Evolutionary conservation across 2,329 filamentous ascomycete species (phyloP).

Genomic region (Claviceps sorghi): DNA sequence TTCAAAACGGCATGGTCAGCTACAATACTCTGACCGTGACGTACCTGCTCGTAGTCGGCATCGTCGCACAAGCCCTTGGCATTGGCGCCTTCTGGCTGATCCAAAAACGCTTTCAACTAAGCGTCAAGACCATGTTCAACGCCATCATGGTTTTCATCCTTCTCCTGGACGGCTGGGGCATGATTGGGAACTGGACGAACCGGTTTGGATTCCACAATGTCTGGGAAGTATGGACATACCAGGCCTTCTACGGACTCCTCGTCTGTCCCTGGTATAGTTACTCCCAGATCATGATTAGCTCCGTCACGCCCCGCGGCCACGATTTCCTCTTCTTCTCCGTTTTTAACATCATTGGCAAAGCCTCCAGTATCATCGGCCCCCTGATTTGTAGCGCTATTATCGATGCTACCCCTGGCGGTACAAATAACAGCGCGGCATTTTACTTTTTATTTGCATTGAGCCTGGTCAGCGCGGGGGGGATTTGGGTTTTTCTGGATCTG

Average conservation of each 20-base stretch:
- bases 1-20: constrained; percentile 49
- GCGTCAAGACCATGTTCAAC: constrained; percentile 57
- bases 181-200: constrained; percentile 31
- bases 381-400: constrained; percentile 57
- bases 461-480: constrained; percentile 35
- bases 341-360: constrained; percentile 56
- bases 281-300: constrained; percentile 55
- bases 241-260: constrained; percentile 47
- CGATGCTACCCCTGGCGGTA: constrained; percentile 37
- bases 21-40: constrained; percentile 52
- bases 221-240: constrained; percentile 32
- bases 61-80: constrained; percentile 46
- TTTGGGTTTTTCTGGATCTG: constrained; percentile 43
- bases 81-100: constrained; percentile 48
- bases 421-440: constrained; percentile 48
- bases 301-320: constrained; percentile 52
- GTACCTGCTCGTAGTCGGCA: constrained; percentile 52
- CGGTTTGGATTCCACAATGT: constrained; percentile 29
- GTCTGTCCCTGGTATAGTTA: constrained; percentile 60
- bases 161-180: constrained; percentile 37
- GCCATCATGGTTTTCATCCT: constrained; percentile 46
- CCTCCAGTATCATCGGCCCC: constrained; percentile 52
- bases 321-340: constrained; percentile 58
- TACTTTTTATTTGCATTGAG: constrained; percentile 50
- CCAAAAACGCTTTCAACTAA: constrained; percentile 43